Base-by-base conservation (phyloP, 1,284 basidiomycete species). In the Cutaneotrichosporon mucoides region DNA sequence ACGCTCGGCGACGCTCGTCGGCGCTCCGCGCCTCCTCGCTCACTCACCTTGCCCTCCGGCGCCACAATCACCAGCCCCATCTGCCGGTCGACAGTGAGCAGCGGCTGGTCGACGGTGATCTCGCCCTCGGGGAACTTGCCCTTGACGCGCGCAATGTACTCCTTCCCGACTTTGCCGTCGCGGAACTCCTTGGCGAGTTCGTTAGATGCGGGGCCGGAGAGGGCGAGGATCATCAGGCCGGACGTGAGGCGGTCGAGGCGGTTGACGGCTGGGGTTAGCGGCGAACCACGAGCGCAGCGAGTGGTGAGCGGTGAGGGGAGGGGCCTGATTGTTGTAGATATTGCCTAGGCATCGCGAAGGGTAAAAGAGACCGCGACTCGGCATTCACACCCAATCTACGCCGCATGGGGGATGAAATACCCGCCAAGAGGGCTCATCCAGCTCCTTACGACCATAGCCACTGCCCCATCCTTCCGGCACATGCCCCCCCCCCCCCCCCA, bases 31-130 rank as follows among this genome's bases (percentile, higher is more conserved):
- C 24, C 24, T 24, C 24, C 24, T 24, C 24, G 24, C 24, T 24
- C 24, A 24, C 80, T 47, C 67, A 90, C 91, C 82, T 95, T 92
- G 52, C 93, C 94, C 65, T 94, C 86, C 0, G 92, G 90, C 73
- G 95, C 91, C 33, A 98, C 90, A 52, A 97, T 89, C 67, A 95
- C 96, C 51, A 97, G 78, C 4, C 94, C 94, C 86, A 93, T 93
- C 73, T 97, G 94, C 53, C 94, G 83, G 78, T 99, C 96, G 4
- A 98, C 87, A 0, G 92, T 92, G 56, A 99, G 78, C 12, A 99
- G 81, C 1, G 93, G 92, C 71, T 95, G 82, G 67, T 93, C 89
- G 66, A 93, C 94, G 1, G 83, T 78, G 34, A 92, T 79, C 71
- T 92, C 88, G 56, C 84, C 88, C 88, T 81, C 82, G 13, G 92